Evolutionary conservation across 306 rosid species (phyloP).

Genomic region (Quercus ilex): DNA sequence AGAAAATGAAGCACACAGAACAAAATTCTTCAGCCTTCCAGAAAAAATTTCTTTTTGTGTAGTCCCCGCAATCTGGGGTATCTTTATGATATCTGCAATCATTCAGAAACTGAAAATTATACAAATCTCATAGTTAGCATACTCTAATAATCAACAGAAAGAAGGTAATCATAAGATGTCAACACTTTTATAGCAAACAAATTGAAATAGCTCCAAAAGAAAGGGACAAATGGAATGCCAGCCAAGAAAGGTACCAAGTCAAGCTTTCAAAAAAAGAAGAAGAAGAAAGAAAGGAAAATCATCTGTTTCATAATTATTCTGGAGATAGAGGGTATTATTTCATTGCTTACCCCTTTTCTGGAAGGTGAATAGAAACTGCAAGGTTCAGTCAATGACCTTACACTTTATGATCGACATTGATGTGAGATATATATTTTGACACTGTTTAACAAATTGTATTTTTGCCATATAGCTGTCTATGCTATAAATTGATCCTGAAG

Average conservation of each 20-base stretch:
- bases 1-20: background rate
- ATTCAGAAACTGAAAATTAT: slow-evolving; percentile 9
- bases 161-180: background rate
- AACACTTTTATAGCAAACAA: background rate
- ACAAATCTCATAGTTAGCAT: background rate
- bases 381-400: background rate
- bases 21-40: background rate
- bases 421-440: background rate
- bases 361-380: background rate
- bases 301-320: background rate
- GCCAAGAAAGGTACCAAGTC: background rate
- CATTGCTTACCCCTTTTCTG: background rate
- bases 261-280: background rate
- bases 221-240: background rate
- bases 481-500: background rate
- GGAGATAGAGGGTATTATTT: background rate
- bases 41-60: background rate
- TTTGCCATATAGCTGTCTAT: background rate
- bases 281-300: background rate
- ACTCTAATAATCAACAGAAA: background rate
- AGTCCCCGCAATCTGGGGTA: slow-evolving; percentile 3
- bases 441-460: background rate
- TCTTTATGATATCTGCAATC: slow-evolving; percentile 20
- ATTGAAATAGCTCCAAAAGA: background rate
- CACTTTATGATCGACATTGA: background rate